Conservation (phyloP, 306 rosid genomes). For the Arachis hypogaea region DNA sequence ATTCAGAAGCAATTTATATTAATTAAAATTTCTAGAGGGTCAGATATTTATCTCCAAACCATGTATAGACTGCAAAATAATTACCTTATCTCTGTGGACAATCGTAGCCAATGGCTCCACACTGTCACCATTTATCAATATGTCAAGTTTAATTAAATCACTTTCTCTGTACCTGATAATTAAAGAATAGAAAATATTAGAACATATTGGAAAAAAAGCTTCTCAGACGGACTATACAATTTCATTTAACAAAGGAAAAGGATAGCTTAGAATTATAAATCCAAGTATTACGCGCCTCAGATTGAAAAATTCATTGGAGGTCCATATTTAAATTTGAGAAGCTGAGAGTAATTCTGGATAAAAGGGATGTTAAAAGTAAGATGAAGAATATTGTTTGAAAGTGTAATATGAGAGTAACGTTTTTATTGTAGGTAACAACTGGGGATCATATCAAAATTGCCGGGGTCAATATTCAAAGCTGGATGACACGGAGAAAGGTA, state of each 20-base stretch:
- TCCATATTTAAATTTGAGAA: too few species aligned
- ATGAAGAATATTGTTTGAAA: too few species aligned
- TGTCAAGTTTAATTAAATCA: conserved; percentile 81
- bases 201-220: conserved; percentile 23
- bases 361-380: too few species aligned
- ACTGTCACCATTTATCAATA: conserved; percentile 77
- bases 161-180: conserved; percentile 71
- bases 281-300: neutral
- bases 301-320: neutral
- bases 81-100: conserved; percentile 87
- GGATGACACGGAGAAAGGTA: neutral
- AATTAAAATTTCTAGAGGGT: conserved; percentile 21
- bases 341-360: too few species aligned
- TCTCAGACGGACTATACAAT: conserved; percentile 14
- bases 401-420: too few species aligned
- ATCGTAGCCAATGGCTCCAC: conserved; percentile 92
- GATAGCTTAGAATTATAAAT: conserved; percentile 2
- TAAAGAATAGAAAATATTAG: conserved; percentile 35
- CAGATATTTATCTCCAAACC: conserved; percentile 15
- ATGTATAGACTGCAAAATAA: conserved; percentile 12
- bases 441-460: too few species aligned
- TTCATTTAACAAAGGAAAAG: conserved; percentile 17
- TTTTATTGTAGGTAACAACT: too few species aligned
- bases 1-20: conserved; percentile 12
- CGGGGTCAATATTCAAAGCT: too few species aligned